These are phyloP conservation scores for Monascus purpureus DNA, from an alignment of 495 filamentous ascomycete species.

Conservation along the genomic window DNA sequence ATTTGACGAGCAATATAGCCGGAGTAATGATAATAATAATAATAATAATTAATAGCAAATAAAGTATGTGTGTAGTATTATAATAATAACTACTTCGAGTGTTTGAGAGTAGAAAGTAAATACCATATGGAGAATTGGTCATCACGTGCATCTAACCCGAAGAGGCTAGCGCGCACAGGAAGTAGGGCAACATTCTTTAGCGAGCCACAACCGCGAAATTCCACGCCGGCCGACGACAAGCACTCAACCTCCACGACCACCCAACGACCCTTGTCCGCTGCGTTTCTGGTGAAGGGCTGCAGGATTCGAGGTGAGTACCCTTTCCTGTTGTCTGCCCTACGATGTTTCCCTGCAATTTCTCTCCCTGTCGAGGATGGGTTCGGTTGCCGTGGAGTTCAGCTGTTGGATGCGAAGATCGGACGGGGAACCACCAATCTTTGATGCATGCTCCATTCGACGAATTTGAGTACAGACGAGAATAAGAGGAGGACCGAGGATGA, in stretches of 20 bases:
- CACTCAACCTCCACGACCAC: slow-evolving; percentile 27
- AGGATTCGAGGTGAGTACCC: slow-evolving; percentile 32
- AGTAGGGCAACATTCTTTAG: slow-evolving; percentile 30
- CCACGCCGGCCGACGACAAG: slow-evolving; percentile 27
- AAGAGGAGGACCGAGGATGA: no score
- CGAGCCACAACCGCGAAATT: slow-evolving; percentile 36
- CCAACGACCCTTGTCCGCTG: slow-evolving; percentile 30
- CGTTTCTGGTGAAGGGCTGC: slow-evolving; percentile 37
- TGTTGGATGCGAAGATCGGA: no score
- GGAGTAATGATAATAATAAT: no score
- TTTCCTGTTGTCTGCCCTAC: slow-evolving; percentile 5
- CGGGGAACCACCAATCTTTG: no score
- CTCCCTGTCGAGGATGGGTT: slow-evolving; percentile 6
- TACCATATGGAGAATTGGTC: not conserved
- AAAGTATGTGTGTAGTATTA: no score
- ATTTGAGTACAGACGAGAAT: no score
- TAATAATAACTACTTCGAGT: not conserved
- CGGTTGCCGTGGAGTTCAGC: not conserved
- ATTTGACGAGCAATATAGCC: no score
- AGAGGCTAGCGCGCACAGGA: slow-evolving; percentile 13
- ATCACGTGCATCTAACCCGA: slow-evolving; percentile 6
- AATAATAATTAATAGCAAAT: no score
- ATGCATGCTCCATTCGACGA: no score
- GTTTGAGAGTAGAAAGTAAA: not conserved
- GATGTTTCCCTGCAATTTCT: slow-evolving; percentile 7